phyloP scores from a whole-genome alignment of 257 asterid genomes.

The Rehmannia glutinosa region DNA sequence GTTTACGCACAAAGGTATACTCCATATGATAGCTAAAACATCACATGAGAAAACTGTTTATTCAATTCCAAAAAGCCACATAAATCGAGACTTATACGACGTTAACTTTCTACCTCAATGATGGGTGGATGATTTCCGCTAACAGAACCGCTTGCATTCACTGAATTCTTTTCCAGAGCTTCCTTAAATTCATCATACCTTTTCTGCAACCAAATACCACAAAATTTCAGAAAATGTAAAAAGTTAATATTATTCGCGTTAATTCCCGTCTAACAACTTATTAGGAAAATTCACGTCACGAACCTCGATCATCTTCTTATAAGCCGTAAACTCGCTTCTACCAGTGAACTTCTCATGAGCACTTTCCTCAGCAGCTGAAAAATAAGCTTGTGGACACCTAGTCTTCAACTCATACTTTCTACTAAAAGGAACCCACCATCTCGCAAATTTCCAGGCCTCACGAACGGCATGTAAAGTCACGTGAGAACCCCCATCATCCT shows the following conservation, averaged over 20 bases:
- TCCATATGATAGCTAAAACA: no score
- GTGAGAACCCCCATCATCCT: constrained; percentile 48
- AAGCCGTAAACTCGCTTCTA: constrained; percentile 25
- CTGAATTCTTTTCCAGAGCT: constrained; percentile 23
- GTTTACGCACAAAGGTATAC: no score
- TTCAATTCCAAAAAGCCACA: not conserved
- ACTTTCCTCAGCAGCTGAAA: constrained; percentile 15
- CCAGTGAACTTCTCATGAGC: constrained; percentile 4
- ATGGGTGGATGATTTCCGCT: constrained; percentile 35
- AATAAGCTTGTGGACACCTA: constrained; percentile 42
- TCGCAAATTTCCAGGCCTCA: constrained; percentile 41
- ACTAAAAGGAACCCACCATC: constrained; percentile 44
- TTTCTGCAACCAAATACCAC: constrained; percentile 25
- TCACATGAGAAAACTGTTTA: not conserved
- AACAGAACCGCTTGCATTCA: constrained; percentile 5
- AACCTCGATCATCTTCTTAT: constrained; percentile 41
- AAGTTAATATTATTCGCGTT: not conserved
- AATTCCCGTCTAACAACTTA: no score
- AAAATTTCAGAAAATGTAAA: not conserved
- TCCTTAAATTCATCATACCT: constrained; percentile 36
- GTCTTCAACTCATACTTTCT: constrained; percentile 27
- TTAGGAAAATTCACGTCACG: no score
- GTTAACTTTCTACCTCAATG: constrained; percentile 35
- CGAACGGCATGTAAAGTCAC: constrained; percentile 32
- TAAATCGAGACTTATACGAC: not conserved